These are phyloP conservation scores for Plasmodium blacklocki DNA, from an alignment of 169 alveolate genomes.

Conservation along the genomic window DNA sequence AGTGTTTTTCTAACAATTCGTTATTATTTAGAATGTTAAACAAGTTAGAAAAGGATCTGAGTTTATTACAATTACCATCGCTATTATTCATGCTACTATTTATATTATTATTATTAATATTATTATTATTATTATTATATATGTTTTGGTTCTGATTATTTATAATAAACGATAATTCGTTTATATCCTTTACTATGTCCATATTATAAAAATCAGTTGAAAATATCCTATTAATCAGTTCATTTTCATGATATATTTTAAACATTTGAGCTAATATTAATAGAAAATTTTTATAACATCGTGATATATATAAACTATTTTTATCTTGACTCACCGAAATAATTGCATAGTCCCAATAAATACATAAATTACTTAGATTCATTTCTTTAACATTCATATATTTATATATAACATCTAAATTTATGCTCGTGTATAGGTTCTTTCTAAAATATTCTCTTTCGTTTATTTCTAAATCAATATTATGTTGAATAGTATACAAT, in stretches of 20 bases:
- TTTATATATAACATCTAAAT: conserved; percentile 25
- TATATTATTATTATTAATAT: too few species aligned
- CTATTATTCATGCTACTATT: too few species aligned
- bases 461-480: conserved; percentile 45
- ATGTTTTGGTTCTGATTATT: neutral
- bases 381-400: conserved; percentile 30
- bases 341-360: conserved; percentile 76
- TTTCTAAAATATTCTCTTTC: conserved; percentile 59
- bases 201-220: conserved; percentile 10
- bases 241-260: conserved; percentile 8
- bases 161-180: too few species aligned
- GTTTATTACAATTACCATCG: neutral
- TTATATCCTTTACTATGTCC: neutral
- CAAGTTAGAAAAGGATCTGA: conserved; percentile 4
- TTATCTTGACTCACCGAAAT: conserved; percentile 74
- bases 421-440: conserved; percentile 19
- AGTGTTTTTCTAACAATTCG: neutral
- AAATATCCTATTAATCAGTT: neutral
- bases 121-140: too few species aligned
- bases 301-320: conserved; percentile 42
- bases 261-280: conserved; percentile 16
- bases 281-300: conserved; percentile 60
- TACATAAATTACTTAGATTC: conserved; percentile 50
- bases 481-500: conserved; percentile 56
- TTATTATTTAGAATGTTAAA: conserved; percentile 22